These are phyloP conservation scores for Dissoconium aciculare DNA, from an alignment of 2,329 filamentous ascomycete species.

Conservation along the genomic window DNA sequence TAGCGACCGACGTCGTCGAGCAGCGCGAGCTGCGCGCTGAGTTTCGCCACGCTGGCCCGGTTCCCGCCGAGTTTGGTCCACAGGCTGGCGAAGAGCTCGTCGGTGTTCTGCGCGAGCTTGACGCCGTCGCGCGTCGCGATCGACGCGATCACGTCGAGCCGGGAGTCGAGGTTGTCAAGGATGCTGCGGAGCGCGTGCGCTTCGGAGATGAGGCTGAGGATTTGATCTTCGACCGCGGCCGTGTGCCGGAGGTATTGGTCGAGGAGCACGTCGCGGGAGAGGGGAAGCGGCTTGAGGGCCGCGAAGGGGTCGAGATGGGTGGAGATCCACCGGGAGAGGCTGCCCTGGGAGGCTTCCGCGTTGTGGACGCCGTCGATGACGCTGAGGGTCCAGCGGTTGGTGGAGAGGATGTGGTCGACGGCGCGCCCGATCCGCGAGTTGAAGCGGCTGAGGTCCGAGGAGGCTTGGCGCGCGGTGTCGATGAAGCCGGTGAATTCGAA, in stretches of 20 bases:
- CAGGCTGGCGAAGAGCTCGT: slow-evolving; percentile 52
- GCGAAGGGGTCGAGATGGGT: slow-evolving; percentile 34
- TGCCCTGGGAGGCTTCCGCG: slow-evolving; percentile 26
- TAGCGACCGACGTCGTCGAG: slow-evolving; percentile 52
- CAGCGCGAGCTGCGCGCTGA: slow-evolving; percentile 48
- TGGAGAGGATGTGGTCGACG: slow-evolving; percentile 59
- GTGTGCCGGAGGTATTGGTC: slow-evolving; percentile 66
- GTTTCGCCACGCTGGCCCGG: slow-evolving; percentile 42
- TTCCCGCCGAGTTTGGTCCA: slow-evolving; percentile 66
- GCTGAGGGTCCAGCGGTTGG: slow-evolving; percentile 60
- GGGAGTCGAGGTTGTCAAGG: slow-evolving; percentile 52
- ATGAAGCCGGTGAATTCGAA: slow-evolving; percentile 66
- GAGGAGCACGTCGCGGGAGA: slow-evolving; percentile 48
- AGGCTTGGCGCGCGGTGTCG: slow-evolving; percentile 48
- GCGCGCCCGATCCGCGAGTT: slow-evolving; percentile 61
- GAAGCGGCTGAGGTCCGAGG: slow-evolving; percentile 55
- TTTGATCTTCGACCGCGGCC: slow-evolving; percentile 52
- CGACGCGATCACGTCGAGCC: slow-evolving; percentile 53
- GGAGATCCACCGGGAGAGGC: slow-evolving; percentile 29
- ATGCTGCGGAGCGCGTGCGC: slow-evolving; percentile 52
- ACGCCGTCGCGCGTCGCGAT: slow-evolving; percentile 51
- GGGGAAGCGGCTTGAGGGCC: slow-evolving; percentile 46
- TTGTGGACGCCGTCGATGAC: slow-evolving; percentile 48
- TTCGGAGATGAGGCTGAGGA: slow-evolving; percentile 51
- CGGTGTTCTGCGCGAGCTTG: slow-evolving; percentile 42